Evolutionary conservation across 2,329 filamentous ascomycete species (phyloP), one percentile per base, ranked within the genome.

Genomic region (Diplocarpon rosae): DNA sequence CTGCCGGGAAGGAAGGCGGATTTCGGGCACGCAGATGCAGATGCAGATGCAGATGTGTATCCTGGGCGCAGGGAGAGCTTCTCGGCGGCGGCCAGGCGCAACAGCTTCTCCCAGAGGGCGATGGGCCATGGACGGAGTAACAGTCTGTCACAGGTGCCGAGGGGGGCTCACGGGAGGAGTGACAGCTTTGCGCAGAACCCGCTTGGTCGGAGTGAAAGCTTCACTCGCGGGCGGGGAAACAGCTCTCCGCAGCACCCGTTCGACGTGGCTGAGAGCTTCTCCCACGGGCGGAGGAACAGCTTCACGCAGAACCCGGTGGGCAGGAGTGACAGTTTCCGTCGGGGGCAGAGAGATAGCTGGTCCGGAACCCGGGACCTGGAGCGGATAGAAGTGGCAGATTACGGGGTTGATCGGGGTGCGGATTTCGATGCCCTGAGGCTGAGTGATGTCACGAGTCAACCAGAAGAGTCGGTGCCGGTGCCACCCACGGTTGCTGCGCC

Each of bases 131-230:
- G 30, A 12, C n/a, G 11, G 11, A 32, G 30, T 9, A 12, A 32
- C n/a, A 32, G n/a, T 9, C 3, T 32, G 30, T 24, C 20, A 7
- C 20, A 24, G 20, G 30, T 14, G 30, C 11, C 30, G 17, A 13
- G 20, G n/a, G 14, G 6, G 37, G 20, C 30, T 1, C 32, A 36
- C 13, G 39, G 39, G 10, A 28, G 32, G 32, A 42, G 32, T 30
- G 29, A 42, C 15, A 42, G 39, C 35, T 42, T 42, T 15, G 36
- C 30, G 32, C 13, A 42, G 32, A 32, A 32, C 30, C 30, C 30
- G 30, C 4, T 14, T 3, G 30, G 30, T 12, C 3, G 30, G 30
- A 32, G 4, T 32, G 30, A 32, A 5, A 32, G 30, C 30, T 32
- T 32, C 30, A 7, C 4, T 24, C 30, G 30, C 11, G 30, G 11